Evolutionary conservation across 371 early-diverging fungal species (phyloP).

Genomic region (Funneliformis caledonium): DNA sequence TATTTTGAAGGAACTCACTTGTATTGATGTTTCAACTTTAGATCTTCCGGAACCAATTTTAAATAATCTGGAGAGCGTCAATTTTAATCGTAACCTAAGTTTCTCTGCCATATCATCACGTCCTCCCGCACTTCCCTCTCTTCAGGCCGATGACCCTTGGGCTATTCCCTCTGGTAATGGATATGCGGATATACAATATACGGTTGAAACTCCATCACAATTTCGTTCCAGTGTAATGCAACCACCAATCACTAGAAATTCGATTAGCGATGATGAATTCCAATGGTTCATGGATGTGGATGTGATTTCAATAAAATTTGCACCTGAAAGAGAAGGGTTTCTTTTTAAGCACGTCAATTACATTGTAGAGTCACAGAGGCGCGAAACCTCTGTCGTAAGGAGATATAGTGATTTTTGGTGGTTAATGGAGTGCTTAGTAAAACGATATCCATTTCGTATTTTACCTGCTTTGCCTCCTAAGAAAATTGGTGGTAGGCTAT

Average conservation of each 20-base stretch:
- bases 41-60: slow-evolving; percentile 45
- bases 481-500: slow-evolving; percentile 58
- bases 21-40: neutral
- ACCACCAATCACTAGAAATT: slow-evolving; percentile 3
- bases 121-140: slow-evolving; percentile 8
- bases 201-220: slow-evolving; percentile 43
- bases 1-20: neutral
- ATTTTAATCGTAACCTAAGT: slow-evolving; percentile 38
- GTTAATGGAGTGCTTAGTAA: slow-evolving; percentile 72
- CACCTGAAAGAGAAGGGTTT: slow-evolving; percentile 80
- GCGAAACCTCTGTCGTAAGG: slow-evolving; percentile 65
- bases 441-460: slow-evolving; percentile 77
- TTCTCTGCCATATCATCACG: neutral
- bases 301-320: slow-evolving; percentile 62
- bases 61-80: slow-evolving; percentile 35
- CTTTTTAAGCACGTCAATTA: slow-evolving; percentile 85
- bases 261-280: slow-evolving; percentile 45
- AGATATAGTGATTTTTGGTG: slow-evolving; percentile 90
- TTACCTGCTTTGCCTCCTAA: slow-evolving; percentile 74
- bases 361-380: slow-evolving; percentile 67
- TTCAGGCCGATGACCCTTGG: slow-evolving; percentile 45
- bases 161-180: slow-evolving; percentile 39
- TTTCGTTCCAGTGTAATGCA: slow-evolving; percentile 42
- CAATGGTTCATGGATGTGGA: slow-evolving; percentile 57
- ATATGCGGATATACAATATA: slow-evolving; percentile 40